These are phyloP conservation scores for Panicum miliaceum DNA, from an alignment of 176 grass and related monocot genomes.

Conservation along the genomic window DNA sequence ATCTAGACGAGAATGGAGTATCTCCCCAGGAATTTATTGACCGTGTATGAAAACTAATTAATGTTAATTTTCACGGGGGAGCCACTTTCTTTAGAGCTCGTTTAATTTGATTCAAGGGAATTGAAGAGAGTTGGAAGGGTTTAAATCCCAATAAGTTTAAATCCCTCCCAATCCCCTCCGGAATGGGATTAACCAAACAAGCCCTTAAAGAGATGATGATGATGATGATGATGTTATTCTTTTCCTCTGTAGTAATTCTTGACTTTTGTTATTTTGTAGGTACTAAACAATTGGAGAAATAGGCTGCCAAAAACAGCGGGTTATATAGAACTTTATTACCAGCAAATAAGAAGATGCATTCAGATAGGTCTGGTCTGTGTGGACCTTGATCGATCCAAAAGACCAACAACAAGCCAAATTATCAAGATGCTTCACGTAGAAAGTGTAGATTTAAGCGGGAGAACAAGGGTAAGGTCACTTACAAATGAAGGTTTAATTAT, in stretches of 20 bases:
- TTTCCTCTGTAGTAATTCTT: neutral
- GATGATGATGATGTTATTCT: neutral
- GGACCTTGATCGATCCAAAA: neutral
- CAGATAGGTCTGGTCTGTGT: neutral
- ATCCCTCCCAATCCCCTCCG: no score
- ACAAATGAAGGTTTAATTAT: neutral
- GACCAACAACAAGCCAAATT: neutral
- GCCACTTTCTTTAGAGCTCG: neutral
- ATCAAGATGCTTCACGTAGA: neutral
- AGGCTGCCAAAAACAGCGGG: neutral
- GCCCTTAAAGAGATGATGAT: neutral
- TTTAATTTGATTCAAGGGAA: no score
- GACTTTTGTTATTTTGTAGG: neutral
- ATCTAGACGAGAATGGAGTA: neutral
- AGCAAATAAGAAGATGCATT: slow-evolving; percentile 17
- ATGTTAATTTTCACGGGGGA: neutral
- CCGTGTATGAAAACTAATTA: neutral
- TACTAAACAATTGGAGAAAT: neutral
- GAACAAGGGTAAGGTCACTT: neutral
- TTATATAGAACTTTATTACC: neutral
- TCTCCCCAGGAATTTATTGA: neutral
- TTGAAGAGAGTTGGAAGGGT: no score
- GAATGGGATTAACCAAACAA: no score
- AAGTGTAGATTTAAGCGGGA: neutral
- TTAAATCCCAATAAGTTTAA: no score